These are phyloP conservation scores for Gaertneriomyces sp. DNA, from an alignment of 192 early-diverging fungal species.

Conservation along the genomic window DNA sequence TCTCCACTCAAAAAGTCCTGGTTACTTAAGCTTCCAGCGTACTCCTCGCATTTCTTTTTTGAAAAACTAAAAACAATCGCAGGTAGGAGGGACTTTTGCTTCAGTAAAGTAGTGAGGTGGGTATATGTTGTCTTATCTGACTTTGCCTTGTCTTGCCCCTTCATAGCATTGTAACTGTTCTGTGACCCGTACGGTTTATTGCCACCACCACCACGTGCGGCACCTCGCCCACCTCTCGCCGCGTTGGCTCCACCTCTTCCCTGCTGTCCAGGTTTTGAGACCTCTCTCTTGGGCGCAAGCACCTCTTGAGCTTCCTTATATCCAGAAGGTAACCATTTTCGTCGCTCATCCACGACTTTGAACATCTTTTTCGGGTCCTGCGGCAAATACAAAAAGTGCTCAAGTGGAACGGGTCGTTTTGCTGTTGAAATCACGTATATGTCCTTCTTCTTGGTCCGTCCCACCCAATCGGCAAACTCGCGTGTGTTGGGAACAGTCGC, in stretches of 20 bases:
- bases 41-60: slow-evolving; percentile 94
- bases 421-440: slow-evolving; percentile 96
- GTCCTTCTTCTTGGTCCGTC: slow-evolving; percentile 93
- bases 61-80: slow-evolving; percentile 93
- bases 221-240: slow-evolving; percentile 22
- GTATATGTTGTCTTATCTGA: slow-evolving; percentile 78
- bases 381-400: slow-evolving; percentile 83
- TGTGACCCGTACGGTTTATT: too few species aligned
- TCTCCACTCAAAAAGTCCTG: slow-evolving; percentile 71
- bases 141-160: too few species aligned
- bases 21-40: slow-evolving; percentile 70
- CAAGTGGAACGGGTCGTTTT: slow-evolving; percentile 90
- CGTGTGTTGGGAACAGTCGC: slow-evolving; percentile 97
- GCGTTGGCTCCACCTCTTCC: slow-evolving; percentile 38
- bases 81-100: slow-evolving; percentile 75
- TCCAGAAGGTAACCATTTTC: slow-evolving; percentile 17
- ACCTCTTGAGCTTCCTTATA: slow-evolving; percentile 76
- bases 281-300: slow-evolving; percentile 55
- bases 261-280: slow-evolving; percentile 26
- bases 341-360: slow-evolving; percentile 82
- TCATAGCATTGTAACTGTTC: too few species aligned
- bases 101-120: slow-evolving; percentile 70
- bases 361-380: slow-evolving; percentile 65
- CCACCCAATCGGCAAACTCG: slow-evolving; percentile 99
- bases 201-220: slow-evolving; percentile 43